These are phyloP conservation scores for Rauvolfia tetraphylla DNA, from an alignment of 257 asterid species.

Conservation along the genomic window DNA sequence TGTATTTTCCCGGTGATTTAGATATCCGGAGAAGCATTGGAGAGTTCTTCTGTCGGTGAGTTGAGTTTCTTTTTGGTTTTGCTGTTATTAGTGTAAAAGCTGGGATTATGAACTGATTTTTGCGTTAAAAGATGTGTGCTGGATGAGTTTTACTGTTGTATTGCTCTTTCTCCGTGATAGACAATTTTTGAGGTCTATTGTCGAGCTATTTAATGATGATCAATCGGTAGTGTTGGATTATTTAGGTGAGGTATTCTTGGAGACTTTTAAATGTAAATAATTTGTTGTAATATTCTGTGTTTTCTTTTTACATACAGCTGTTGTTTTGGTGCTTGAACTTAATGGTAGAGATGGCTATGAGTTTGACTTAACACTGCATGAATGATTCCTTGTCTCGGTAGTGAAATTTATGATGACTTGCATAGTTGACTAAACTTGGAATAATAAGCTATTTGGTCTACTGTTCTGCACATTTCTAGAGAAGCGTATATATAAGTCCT, in stretches of 20 bases:
- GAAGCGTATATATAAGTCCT: not conserved
- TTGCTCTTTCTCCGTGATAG: not conserved
- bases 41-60: constrained; percentile 1
- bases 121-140: not conserved
- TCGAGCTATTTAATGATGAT: not conserved
- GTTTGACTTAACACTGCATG: not conserved
- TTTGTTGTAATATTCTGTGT: not conserved
- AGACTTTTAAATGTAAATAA: not conserved
- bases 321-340: not conserved
- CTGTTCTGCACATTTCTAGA: not conserved
- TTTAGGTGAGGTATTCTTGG: not conserved
- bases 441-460: not conserved
- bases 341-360: not conserved
- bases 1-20: not conserved
- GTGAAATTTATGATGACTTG: not conserved
- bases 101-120: not conserved
- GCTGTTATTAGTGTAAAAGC: not conserved
- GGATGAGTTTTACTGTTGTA: constrained; percentile 10
- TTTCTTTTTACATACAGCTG: too few relatives aligned
- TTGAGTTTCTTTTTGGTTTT: not conserved
- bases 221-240: not conserved
- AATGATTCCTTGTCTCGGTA: not conserved
- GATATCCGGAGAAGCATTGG: not conserved
- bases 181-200: not conserved
- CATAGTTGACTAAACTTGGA: not conserved